A percentile compares a stretch with the other conserved stretches of the same genome.
Conservation (phyloP, 108 stramenopile species). For the Heterococcus sp. region DNA sequence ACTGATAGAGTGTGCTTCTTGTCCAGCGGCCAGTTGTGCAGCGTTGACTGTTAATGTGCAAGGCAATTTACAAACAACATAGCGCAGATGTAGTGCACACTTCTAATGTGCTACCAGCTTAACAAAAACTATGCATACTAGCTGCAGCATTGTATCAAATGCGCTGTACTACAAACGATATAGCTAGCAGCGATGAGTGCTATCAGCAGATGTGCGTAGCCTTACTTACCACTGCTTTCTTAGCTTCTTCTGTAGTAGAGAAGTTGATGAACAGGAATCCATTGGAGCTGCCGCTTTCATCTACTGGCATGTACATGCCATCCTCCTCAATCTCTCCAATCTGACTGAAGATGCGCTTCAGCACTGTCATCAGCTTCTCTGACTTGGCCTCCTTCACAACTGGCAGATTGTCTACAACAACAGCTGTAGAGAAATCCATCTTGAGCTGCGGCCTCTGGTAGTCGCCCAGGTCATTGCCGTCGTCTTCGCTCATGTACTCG, state of each 20-base stretch:
- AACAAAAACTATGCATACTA: too few relatives aligned
- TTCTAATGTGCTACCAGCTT: too few relatives aligned
- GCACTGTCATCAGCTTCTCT: conserved; percentile 47
- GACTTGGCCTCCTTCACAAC: conserved; percentile 35
- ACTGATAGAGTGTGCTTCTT: conserved; percentile 71
- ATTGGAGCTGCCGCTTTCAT: conserved; percentile 41
- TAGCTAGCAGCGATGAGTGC: too few relatives aligned
- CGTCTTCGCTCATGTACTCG: conserved; percentile 37
- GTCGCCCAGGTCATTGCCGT: conserved; percentile 18
- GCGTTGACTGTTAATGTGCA: too few relatives aligned
- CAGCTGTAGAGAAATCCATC: conserved; percentile 43
- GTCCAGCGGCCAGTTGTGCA: conserved; percentile 67
- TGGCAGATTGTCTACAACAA: conserved; percentile 47
- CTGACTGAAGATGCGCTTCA: conserved; percentile 42
- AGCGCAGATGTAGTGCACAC: too few relatives aligned
- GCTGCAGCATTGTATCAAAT: too few relatives aligned
- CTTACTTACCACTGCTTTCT: conserved; percentile 64
- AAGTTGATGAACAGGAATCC: conserved; percentile 79
- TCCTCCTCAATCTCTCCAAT: conserved; percentile 43
- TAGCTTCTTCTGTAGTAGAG: conserved; percentile 64
- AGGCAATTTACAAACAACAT: too few relatives aligned
- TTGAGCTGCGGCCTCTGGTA: conserved; percentile 44
- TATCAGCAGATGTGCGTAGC: too few relatives aligned
- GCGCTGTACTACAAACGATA: too few relatives aligned
- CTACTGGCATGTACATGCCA: conserved; percentile 35